These are phyloP conservation scores for Auricularia sp. DNA, from an alignment of 768 basidiomycete genomes.

Conservation along the genomic window DNA sequence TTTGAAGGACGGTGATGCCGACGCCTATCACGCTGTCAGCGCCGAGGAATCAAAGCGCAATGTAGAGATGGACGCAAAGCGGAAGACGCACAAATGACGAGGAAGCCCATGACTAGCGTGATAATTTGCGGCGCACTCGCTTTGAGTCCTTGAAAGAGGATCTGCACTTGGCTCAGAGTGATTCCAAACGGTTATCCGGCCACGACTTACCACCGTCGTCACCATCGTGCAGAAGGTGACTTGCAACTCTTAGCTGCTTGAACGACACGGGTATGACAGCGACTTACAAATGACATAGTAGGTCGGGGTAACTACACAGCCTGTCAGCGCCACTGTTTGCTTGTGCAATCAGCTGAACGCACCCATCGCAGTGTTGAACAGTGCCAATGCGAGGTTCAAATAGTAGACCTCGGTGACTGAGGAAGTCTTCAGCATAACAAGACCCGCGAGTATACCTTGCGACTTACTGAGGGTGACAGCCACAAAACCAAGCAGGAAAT, in stretches of 20 bases:
- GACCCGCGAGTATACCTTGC: too few species aligned
- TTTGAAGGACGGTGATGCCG: constrained; percentile 91
- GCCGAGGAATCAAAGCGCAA: neutral
- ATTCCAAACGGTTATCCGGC: neutral
- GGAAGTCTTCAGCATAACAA: constrained; percentile 10
- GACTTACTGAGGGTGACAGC: constrained; percentile 64
- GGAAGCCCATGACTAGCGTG: constrained; percentile 85
- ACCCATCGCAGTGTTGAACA: constrained; percentile 37
- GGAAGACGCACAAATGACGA: constrained; percentile 55
- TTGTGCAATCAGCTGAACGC: neutral
- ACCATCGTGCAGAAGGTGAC: constrained; percentile 80
- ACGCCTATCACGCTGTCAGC: constrained; percentile 25
- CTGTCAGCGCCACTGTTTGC: neutral
- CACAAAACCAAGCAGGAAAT: constrained; percentile 78
- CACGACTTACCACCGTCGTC: constrained; percentile 60
- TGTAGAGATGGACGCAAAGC: neutral
- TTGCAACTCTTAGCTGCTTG: constrained; percentile 14
- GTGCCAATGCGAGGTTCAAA: constrained; percentile 87
- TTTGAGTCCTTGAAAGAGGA: constrained; percentile 83
- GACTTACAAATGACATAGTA: constrained; percentile 74
- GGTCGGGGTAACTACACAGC: constrained; percentile 60
- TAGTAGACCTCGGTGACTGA: constrained; percentile 87
- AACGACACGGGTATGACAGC: neutral
- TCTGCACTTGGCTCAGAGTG: constrained; percentile 26
- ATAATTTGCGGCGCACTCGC: constrained; percentile 71